Evolutionary conservation across 805 yeast genomes (phyloP), one percentile per base, ranked within the genome.

Genomic region (Clavispora santaluciae): DNA sequence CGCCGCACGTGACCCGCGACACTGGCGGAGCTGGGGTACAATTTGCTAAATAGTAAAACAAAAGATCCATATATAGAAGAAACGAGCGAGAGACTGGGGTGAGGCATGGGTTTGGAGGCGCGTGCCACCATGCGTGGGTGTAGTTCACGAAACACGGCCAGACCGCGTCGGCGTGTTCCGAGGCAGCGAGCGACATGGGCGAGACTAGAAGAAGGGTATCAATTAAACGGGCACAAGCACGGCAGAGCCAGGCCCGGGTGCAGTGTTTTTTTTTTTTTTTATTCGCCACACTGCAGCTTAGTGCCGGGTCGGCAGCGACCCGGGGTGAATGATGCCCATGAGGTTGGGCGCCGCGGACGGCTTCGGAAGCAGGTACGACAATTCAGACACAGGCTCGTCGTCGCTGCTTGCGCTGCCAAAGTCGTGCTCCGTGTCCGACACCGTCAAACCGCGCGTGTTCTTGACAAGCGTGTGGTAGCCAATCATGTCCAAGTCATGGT

Each of bases 401-500:
- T 51, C 55, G 22, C 51, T 49, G 30, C 48, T 47, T 25, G 51
- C 51, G 13, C 29, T 26, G 26, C 50, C 44, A 36, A 40, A 46
- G 39, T 39, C 49, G 29, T 44, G 48, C 12, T 47, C 55, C 2
- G 49, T 41, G 37, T 51, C 55, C 4, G 51, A 47, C n/a, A 48
- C 31, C 5, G 49, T 37, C 23, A 44, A 20, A 28, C 49, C 41
- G 3, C 40, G 42, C 18, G 44, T 13, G 7, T 41, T 42, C 22
- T 42, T 44, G 6, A 22, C 23, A n/a, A 36, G 18, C 45, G 37
- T 63, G 49, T 46, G 61, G 64, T 58, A 50, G 55, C 72, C 70
- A 9, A 63, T 58, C 41, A 66, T 49, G 48, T 72, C 73, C 18
- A 60, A 60, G 41, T 64, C 66, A 25, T 60, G 56, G 35, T 50